Evolutionary conservation across 2,329 filamentous ascomycete species (phyloP).

Genomic region (Trichoderma sp.): DNA sequence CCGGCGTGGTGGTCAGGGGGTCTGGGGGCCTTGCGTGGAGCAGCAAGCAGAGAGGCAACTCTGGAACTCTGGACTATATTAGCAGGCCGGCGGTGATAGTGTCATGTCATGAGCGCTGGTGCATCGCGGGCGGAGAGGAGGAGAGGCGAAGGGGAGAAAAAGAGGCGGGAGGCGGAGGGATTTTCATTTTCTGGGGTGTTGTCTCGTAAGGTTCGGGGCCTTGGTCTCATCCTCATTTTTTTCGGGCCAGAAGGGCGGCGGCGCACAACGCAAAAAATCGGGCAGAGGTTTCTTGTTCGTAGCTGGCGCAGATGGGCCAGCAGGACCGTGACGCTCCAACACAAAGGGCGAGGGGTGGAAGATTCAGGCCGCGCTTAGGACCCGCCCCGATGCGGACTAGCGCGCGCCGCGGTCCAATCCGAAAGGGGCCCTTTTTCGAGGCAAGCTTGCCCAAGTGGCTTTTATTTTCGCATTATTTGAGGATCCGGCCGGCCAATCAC

Average conservation of each 20-base stretch:
- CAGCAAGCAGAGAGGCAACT: constrained; percentile 26
- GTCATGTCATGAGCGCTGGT: constrained; percentile 25
- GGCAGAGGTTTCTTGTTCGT: constrained; percentile 26
- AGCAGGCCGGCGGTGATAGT: constrained; percentile 26
- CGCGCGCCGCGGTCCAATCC: not conserved
- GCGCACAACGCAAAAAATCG: constrained; percentile 40
- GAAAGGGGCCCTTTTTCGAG: not conserved
- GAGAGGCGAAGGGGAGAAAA: constrained; percentile 32
- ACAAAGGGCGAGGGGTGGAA: constrained; percentile 23
- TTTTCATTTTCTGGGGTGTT: constrained; percentile 39
- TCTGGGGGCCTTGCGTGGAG: constrained; percentile 27
- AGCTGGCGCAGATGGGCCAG: constrained; percentile 22
- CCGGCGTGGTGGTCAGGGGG: constrained; percentile 30
- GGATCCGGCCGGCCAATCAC: constrained; percentile 23
- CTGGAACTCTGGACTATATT: constrained; percentile 22
- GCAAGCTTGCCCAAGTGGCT: not conserved
- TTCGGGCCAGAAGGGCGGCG: constrained; percentile 44
- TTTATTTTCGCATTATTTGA: constrained; percentile 17
- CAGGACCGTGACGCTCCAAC: constrained; percentile 33
- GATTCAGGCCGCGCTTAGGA: constrained; percentile 26
- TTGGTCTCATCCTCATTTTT: constrained; percentile 46
- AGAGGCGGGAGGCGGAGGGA: constrained; percentile 35
- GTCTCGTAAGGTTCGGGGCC: constrained; percentile 43
- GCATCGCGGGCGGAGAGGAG: constrained; percentile 23
- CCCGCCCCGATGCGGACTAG: constrained; percentile 13